A percentile compares a stretch with the other conserved stretches of the same genome.
phyloP scores from a whole-genome alignment of 2,329 filamentous ascomycete species.

The Monilinia fructicola region DNA sequence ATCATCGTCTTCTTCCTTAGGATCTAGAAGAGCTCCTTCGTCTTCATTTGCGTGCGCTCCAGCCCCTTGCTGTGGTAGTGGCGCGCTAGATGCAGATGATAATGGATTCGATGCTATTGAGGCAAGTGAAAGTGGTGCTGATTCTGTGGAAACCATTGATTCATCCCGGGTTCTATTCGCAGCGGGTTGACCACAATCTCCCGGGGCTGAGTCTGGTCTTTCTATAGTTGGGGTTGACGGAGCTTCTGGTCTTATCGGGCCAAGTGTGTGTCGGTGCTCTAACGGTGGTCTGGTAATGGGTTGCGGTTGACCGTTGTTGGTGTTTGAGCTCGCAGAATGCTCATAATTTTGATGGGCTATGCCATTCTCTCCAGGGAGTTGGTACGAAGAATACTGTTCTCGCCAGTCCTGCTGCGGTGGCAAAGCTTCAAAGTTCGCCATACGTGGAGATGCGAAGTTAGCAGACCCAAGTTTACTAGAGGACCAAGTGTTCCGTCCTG shows the following conservation, averaged over 20 bases:
- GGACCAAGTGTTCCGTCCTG: constrained; percentile 43
- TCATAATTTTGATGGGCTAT: constrained; percentile 36
- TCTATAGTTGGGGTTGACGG: constrained; percentile 34
- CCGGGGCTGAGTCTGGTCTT: constrained; percentile 39
- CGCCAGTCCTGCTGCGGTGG: constrained; percentile 42
- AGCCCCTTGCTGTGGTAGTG: constrained; percentile 42
- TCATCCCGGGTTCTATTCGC: constrained; percentile 45
- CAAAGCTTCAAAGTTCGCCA: constrained; percentile 43
- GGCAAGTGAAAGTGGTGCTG: constrained; percentile 42
- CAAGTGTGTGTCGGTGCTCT: constrained; percentile 39
- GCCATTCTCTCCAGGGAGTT: constrained; percentile 37
- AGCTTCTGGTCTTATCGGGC: constrained; percentile 33
- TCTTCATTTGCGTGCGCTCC: constrained; percentile 46
- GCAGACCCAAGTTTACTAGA: constrained; percentile 42
- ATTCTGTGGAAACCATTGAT: constrained; percentile 44
- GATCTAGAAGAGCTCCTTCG: constrained; percentile 46
- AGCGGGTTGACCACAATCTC: constrained; percentile 30
- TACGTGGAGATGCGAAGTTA: constrained; percentile 41
- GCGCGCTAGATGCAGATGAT: constrained; percentile 43
- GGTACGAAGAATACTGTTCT: constrained; percentile 41
- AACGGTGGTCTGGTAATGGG: constrained; percentile 32
- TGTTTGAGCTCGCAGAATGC: constrained; percentile 34
- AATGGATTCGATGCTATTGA: constrained; percentile 46
- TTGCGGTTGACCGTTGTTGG: constrained; percentile 32
- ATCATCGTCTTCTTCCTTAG: constrained; percentile 40